These are phyloP conservation scores for Candida golubevii DNA, from an alignment of 805 yeast genomes.

Conservation along the genomic window DNA sequence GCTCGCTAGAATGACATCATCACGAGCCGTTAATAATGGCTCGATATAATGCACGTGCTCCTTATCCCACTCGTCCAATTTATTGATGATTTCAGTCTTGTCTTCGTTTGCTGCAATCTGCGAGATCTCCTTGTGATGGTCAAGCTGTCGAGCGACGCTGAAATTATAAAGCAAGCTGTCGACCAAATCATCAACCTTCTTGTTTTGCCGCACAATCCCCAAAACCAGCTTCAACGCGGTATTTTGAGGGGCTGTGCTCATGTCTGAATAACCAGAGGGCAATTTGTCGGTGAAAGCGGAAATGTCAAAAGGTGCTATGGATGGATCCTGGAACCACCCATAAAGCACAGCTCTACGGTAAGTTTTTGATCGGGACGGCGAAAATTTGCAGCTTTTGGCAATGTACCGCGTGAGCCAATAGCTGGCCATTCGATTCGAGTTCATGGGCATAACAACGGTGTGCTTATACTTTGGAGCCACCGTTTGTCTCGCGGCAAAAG, in stretches of 20 bases:
- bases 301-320: slow-evolving; percentile 11
- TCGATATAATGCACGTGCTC: slow-evolving; percentile 11
- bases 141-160: slow-evolving; percentile 9
- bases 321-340: slow-evolving; percentile 14
- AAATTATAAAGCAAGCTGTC: slow-evolving; percentile 61
- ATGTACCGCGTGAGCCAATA: slow-evolving; percentile 37
- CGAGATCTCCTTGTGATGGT: slow-evolving; percentile 9
- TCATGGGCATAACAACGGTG: slow-evolving; percentile 31
- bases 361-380: slow-evolving; percentile 11
- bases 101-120: not conserved
- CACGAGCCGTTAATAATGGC: slow-evolving; percentile 2
- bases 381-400: slow-evolving; percentile 11
- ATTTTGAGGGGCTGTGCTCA: slow-evolving; percentile 7
- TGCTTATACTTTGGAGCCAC: slow-evolving; percentile 7
- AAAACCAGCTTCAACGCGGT: slow-evolving; percentile 6
- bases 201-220: slow-evolving; percentile 8
- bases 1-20: slow-evolving; percentile 1
- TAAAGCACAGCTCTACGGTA: slow-evolving; percentile 10
- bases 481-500: slow-evolving; percentile 20
- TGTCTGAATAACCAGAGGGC: slow-evolving; percentile 4
- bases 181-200: slow-evolving; percentile 61
- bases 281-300: slow-evolving; percentile 1
- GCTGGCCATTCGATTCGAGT: slow-evolving; percentile 33
- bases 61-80: slow-evolving; percentile 10
- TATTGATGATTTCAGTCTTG: slow-evolving; percentile 1